These are phyloP conservation scores for Vinca minor DNA, from an alignment of 257 asterid genomes.

Conservation along the genomic window DNA sequence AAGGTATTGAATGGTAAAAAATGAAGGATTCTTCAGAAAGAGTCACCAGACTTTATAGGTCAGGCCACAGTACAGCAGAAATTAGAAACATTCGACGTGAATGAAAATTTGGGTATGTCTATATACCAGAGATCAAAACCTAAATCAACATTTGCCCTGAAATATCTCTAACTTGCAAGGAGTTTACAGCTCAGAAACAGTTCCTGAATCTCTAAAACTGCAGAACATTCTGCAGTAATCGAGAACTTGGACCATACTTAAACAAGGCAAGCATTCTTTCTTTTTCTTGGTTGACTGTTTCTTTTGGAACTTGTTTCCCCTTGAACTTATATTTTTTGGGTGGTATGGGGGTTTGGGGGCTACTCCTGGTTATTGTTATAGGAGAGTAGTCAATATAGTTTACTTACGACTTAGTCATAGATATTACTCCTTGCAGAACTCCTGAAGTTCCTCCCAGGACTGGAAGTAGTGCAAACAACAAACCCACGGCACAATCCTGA, in stretches of 20 bases:
- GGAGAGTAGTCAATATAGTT: neutral
- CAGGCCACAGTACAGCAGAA: neutral
- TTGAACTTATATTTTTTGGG: too few species aligned
- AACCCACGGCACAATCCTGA: conserved; percentile 99
- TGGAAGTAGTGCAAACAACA: conserved; percentile 94
- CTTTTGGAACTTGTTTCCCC: too few species aligned
- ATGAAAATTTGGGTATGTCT: neutral
- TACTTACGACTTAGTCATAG: conserved; percentile 97
- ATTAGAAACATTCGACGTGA: neutral
- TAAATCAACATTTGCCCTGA: neutral
- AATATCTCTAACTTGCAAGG: too few species aligned
- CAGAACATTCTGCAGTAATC: neutral
- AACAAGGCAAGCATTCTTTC: too few species aligned
- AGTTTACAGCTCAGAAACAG: neutral
- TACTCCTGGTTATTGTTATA: neutral
- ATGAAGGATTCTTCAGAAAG: neutral
- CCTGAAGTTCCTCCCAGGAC: conserved; percentile 97
- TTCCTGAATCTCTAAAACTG: neutral
- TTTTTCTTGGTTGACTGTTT: too few species aligned
- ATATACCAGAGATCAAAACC: too few species aligned
- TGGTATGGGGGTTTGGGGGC: neutral
- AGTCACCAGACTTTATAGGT: too few species aligned
- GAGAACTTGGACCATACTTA: too few species aligned
- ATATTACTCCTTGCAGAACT: conserved; percentile 78
- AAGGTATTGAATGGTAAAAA: neutral